Percentiles rank a stretch among this genome's conserved stretches.
These are phyloP conservation scores for Cucurbitaria berberidis DNA, from an alignment of 2,329 filamentous ascomycete species.

Conservation along the genomic window DNA sequence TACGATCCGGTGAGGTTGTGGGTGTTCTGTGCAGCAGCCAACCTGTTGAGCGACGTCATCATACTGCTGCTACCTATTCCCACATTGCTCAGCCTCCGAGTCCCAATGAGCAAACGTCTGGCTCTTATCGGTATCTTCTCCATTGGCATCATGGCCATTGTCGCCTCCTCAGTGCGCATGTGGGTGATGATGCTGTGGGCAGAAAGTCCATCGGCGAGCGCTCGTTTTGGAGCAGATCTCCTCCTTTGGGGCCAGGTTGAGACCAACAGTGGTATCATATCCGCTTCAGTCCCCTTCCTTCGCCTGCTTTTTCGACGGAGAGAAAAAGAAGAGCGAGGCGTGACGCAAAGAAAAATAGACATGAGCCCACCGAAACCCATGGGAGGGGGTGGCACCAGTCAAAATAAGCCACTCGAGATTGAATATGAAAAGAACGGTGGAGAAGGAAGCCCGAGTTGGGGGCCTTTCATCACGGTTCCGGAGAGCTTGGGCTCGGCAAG, in stretches of 20 bases:
- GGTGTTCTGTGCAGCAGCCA: conserved; percentile 49
- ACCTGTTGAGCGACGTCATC: conserved; percentile 51
- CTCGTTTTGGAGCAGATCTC: conserved; percentile 45
- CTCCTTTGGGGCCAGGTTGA: conserved; percentile 57
- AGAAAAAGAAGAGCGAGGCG: conserved; percentile 19
- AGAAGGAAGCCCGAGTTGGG: conserved; percentile 31
- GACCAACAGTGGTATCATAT: conserved; percentile 55
- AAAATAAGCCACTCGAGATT: conserved; percentile 26
- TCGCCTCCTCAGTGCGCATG: conserved; percentile 45
- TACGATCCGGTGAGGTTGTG: conserved; percentile 41
- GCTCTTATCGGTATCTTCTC: conserved; percentile 54
- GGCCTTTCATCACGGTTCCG: conserved; percentile 45
- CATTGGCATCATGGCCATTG: conserved; percentile 44
- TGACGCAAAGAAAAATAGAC: conserved; percentile 13
- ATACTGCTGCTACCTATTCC: conserved; percentile 56
- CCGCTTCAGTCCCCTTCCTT: conserved; percentile 54
- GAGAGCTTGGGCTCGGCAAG: conserved; percentile 33
- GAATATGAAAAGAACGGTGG: conserved; percentile 17
- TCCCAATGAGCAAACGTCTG: conserved; percentile 57
- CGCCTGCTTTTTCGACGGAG: conserved; percentile 48
- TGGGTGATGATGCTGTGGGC: conserved; percentile 47
- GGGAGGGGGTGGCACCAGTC: conserved; percentile 7
- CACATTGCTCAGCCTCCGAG: conserved; percentile 54
- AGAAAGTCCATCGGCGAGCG: conserved; percentile 43
- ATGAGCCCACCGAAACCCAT: conserved; percentile 19